Conservation (phyloP, 2,329 filamentous ascomycete species). For the Corinectria fuckeliana region DNA sequence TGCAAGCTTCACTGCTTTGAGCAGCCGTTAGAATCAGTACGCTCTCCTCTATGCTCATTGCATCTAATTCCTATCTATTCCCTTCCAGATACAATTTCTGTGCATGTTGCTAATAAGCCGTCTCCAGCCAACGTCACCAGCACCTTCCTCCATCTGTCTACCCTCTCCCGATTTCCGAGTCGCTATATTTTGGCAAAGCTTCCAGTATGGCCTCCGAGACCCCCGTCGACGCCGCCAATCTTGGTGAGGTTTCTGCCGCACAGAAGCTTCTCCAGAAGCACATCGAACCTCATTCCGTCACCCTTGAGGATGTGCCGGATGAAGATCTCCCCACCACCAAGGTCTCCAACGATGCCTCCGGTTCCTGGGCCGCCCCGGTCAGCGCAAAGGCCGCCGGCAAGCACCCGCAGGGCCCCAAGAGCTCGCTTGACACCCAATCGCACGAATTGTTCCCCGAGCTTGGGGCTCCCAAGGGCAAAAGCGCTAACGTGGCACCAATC, state of each 20-base stretch:
- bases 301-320: constrained; percentile 81
- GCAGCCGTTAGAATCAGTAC: constrained; percentile 26
- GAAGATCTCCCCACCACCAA: constrained; percentile 73
- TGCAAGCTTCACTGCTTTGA: constrained; percentile 34
- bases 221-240: constrained; percentile 42
- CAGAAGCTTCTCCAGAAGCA: constrained; percentile 72
- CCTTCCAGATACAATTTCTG: neutral
- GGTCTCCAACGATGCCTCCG: constrained; percentile 54
- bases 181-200: constrained; percentile 20
- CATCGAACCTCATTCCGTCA: constrained; percentile 63
- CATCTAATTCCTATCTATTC: neutral
- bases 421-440: constrained; percentile 77
- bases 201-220: constrained; percentile 52
- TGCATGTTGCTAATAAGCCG: constrained; percentile 21
- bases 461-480: constrained; percentile 72
- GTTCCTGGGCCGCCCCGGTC: constrained; percentile 55
- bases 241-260: constrained; percentile 57
- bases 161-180: constrained; percentile 12
- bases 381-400: constrained; percentile 72
- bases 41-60: neutral
- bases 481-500: constrained; percentile 70
- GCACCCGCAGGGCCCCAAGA: constrained; percentile 63
- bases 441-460: constrained; percentile 95
- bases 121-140: constrained; percentile 4
- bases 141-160: constrained; percentile 7